A percentile compares a stretch with the other conserved stretches of the same genome.
Conservation (phyloP, 108 stramenopile genomes). For the Chaetoceros muelleri region DNA sequence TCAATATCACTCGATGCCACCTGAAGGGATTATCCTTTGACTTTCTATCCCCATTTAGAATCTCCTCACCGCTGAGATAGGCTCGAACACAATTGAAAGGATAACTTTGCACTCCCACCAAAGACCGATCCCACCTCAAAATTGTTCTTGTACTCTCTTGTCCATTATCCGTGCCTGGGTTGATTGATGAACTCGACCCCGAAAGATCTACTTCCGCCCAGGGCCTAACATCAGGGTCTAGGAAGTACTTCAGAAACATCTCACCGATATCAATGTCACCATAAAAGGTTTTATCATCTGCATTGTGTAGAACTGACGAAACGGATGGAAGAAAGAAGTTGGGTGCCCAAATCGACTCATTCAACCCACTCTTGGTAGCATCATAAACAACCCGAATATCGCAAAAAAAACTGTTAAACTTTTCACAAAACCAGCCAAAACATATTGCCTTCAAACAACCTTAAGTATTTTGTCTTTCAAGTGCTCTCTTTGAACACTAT, state of each 20-base stretch:
- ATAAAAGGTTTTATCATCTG: constrained; percentile 8
- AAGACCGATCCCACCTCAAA: constrained; percentile 10
- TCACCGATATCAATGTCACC: no score
- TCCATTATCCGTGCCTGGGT: background rate
- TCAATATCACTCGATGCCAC: constrained; percentile 13
- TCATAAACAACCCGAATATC: constrained; percentile 11
- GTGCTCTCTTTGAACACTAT: background rate
- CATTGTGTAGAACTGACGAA: constrained; percentile 3
- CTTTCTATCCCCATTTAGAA: constrained; percentile 7
- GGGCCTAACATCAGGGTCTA: constrained; percentile 1
- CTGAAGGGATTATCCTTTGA: constrained; percentile 11
- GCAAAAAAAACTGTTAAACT: constrained; percentile 11
- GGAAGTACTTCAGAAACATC: no score
- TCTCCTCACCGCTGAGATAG: constrained; percentile 10
- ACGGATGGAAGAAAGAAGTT: constrained; percentile 19
- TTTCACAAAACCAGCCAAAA: background rate
- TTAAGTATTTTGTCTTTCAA: constrained; percentile 3
- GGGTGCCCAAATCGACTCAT: constrained; percentile 16
- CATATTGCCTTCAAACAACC: constrained; percentile 10
- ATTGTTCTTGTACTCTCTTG: background rate
- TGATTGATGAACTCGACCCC: background rate
- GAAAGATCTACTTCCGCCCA: constrained; percentile 11
- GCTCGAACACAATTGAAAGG: constrained; percentile 13
- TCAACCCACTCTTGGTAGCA: constrained; percentile 10
- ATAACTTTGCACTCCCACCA: constrained; percentile 20